Percentiles rank a stretch among this genome's conserved stretches.
These are phyloP conservation scores for Argentina anserina DNA, from an alignment of 306 rosid species.

Conservation along the genomic window DNA sequence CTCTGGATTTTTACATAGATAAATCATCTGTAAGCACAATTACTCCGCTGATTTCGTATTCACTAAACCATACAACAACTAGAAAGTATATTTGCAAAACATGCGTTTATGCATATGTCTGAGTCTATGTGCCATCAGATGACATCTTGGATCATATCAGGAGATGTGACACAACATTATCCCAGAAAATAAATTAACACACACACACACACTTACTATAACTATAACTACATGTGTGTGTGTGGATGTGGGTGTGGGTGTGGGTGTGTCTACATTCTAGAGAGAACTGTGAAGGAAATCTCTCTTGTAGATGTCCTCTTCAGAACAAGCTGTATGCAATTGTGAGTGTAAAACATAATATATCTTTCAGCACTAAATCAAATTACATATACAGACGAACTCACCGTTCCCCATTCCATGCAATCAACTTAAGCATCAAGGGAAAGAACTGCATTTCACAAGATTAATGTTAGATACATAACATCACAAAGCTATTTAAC, in stretches of 20 bases:
- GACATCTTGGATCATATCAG: neutral
- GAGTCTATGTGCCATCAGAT: neutral
- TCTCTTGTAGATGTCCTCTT: neutral
- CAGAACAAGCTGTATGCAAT: neutral
- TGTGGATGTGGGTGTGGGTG: too few relatives aligned
- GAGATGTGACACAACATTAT: neutral
- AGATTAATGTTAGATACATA: slow-evolving; percentile 25
- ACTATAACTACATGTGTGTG: too few relatives aligned
- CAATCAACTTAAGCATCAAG: slow-evolving; percentile 81
- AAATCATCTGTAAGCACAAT: neutral
- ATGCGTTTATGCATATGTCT: neutral
- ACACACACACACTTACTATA: too few relatives aligned
- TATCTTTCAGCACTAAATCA: slow-evolving; percentile 17
- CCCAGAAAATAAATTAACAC: too few relatives aligned
- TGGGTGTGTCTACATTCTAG: too few relatives aligned
- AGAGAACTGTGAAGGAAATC: neutral
- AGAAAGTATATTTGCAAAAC: neutral
- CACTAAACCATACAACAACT: neutral
- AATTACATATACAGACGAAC: slow-evolving; percentile 19
- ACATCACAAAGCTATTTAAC: neutral
- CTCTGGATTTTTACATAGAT: too few relatives aligned
- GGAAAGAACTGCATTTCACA: slow-evolving; percentile 81
- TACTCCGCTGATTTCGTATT: neutral
- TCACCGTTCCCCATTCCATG: slow-evolving; percentile 91
- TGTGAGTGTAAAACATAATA: neutral